Evolutionary conservation across 495 filamentous ascomycete species (phyloP).

Genomic region (Xylaria acuta): DNA sequence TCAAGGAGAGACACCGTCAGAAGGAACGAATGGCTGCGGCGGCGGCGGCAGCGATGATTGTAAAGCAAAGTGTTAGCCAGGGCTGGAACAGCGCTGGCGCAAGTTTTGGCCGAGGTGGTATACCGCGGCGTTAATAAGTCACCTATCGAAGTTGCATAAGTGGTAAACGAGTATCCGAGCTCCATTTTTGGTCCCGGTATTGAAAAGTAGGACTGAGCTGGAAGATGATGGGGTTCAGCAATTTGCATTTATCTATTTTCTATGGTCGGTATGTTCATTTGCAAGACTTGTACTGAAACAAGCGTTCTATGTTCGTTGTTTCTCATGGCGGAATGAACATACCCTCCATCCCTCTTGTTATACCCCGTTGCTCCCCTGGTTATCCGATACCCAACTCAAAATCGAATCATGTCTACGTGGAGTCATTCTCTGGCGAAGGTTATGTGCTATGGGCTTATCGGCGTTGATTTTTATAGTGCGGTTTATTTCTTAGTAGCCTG

Average conservation of each 20-base stretch:
- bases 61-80: slow-evolving; percentile 82
- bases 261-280: neutral
- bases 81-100: slow-evolving; percentile 65
- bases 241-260: slow-evolving; percentile 5
- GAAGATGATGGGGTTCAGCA: neutral
- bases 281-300: neutral
- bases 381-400: slow-evolving; percentile 21
- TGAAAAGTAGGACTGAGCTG: slow-evolving; percentile 6
- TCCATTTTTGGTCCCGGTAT: slow-evolving; percentile 29
- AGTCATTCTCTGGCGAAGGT: neutral
- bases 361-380: slow-evolving; percentile 1
- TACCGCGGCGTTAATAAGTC: slow-evolving; percentile 45
- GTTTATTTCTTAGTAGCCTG: neutral
- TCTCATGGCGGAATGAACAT: neutral
- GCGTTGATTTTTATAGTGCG: neutral
- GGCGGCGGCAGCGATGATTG: slow-evolving; percentile 92
- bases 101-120: slow-evolving; percentile 64
- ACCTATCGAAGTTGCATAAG: slow-evolving; percentile 23
- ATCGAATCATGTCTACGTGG: slow-evolving; percentile 10
- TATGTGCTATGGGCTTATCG: neutral
- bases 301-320: neutral
- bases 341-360: slow-evolving; percentile 15
- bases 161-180: slow-evolving; percentile 31
- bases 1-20: slow-evolving; percentile 89
- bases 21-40: slow-evolving; percentile 90